phyloP scores from a whole-genome alignment of 2,329 filamentous ascomycete species.

The Exophiala viscosa region DNA sequence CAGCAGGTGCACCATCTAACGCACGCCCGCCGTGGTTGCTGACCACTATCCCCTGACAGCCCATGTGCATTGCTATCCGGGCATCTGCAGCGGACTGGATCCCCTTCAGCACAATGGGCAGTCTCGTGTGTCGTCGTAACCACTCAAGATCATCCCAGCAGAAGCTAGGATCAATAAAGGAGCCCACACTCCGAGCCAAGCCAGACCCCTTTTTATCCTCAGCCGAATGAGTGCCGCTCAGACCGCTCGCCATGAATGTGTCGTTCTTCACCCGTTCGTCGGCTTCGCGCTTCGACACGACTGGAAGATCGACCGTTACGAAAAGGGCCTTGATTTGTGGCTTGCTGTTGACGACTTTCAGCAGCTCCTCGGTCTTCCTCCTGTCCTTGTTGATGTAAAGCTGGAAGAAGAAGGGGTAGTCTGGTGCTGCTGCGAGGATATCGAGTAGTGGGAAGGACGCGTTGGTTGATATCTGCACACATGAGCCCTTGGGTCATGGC shows the following conservation, averaged over 20 bases:
- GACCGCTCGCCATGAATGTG: constrained; percentile 7
- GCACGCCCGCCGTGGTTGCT: constrained; percentile 59
- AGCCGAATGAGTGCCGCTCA: constrained; percentile 19
- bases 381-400: constrained; percentile 60
- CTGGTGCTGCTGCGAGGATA: constrained; percentile 39
- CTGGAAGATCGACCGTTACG: constrained; percentile 56
- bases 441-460: constrained; percentile 57
- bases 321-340: constrained; percentile 39
- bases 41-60: constrained; percentile 53
- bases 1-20: constrained; percentile 44
- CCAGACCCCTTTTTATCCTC: constrained; percentile 54
- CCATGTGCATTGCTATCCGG: constrained; percentile 47
- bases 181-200: constrained; percentile 35
- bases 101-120: constrained; percentile 56
- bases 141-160: constrained; percentile 54
- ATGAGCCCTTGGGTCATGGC: background rate
- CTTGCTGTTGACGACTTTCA: constrained; percentile 50
- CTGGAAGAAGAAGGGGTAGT: constrained; percentile 45
- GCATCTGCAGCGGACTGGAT: constrained; percentile 57
- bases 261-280: constrained; percentile 50
- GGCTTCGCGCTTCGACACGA: constrained; percentile 54
- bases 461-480: constrained; percentile 41
- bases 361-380: constrained; percentile 48
- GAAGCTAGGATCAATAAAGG: constrained; percentile 52
- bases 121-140: constrained; percentile 46